These are phyloP conservation scores for Pythium diclinum DNA, from an alignment of 352 stramenopile genomes.

Conservation along the genomic window DNA sequence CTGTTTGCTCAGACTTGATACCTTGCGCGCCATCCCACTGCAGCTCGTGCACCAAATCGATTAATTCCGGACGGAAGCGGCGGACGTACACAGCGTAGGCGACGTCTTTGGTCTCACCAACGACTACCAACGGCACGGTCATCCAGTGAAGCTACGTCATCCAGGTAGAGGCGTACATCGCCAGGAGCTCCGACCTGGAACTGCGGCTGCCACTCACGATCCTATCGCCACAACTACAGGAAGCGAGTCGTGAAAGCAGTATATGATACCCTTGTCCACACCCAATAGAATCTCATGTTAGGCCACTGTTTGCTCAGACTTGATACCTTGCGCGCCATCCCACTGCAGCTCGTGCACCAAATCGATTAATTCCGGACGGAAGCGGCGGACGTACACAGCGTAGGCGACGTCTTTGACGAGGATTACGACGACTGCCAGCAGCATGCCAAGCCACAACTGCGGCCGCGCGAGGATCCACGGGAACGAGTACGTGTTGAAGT, in stretches of 20 bases:
- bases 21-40: neutral
- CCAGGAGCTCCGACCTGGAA: neutral
- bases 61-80: conserved; percentile 57
- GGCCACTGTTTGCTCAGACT: too few species aligned
- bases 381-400: conserved; percentile 48
- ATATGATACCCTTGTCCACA: neutral
- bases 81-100: conserved; percentile 51
- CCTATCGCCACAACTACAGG: neutral
- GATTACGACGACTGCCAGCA: conserved; percentile 60
- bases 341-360: conserved; percentile 45
- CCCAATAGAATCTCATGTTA: too few species aligned
- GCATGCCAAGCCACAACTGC: conserved; percentile 66
- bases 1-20: too few species aligned
- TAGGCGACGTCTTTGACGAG: conserved; percentile 67
- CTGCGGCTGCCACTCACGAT: conserved; percentile 9
- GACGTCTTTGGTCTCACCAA: conserved; percentile 31
- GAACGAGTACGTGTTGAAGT: conserved; percentile 71
- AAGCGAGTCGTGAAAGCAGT: conserved; percentile 1
- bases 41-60: conserved; percentile 62
- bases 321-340: neutral
- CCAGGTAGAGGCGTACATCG: conserved; percentile 5
- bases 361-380: conserved; percentile 59
- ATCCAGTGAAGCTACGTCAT: conserved; percentile 14
- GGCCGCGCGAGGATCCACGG: conserved; percentile 58
- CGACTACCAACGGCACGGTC: conserved; percentile 14